These are phyloP conservation scores for Candida dubliniensis DNA, from an alignment of 1,139 yeast species.

Conservation along the genomic window DNA sequence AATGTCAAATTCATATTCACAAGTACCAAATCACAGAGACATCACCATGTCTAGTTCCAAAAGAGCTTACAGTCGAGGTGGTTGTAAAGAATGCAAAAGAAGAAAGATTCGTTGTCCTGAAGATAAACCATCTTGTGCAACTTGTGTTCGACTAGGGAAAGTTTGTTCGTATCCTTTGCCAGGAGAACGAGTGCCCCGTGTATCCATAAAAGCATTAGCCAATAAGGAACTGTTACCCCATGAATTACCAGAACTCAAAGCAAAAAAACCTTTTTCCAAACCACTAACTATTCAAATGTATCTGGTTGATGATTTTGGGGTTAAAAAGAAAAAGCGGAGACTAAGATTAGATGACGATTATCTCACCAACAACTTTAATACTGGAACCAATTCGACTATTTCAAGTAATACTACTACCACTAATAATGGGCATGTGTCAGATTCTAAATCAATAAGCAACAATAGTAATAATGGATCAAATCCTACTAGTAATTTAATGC, in stretches of 20 bases:
- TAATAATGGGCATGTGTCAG: not conserved
- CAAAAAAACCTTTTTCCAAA: slow-evolving; percentile 4
- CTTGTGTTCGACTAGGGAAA: slow-evolving; percentile 25
- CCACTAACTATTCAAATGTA: slow-evolving; percentile 18
- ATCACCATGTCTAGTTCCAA: slow-evolving; percentile 5
- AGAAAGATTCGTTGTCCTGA: slow-evolving; percentile 50
- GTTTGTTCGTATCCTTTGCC: slow-evolving; percentile 24
- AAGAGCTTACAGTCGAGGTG: slow-evolving; percentile 26
- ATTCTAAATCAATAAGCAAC: no score
- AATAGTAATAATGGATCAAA: no score
- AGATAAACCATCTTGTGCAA: slow-evolving; percentile 48
- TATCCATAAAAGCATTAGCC: slow-evolving; percentile 11
- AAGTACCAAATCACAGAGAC: no score
- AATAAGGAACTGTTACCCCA: slow-evolving; percentile 1
- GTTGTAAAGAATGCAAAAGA: slow-evolving; percentile 32
- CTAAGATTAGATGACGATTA: slow-evolving; percentile 4
- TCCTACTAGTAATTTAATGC: no score
- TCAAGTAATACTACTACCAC: not conserved
- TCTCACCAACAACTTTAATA: slow-evolving; percentile 1
- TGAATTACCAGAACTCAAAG: not conserved
- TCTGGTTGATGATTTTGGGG: slow-evolving; percentile 14
- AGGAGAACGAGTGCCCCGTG: slow-evolving; percentile 23
- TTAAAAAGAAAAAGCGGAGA: slow-evolving; percentile 9
- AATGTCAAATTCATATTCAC: not conserved
- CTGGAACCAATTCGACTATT: not conserved